These are phyloP conservation scores for Microbotryum silenes-acaulis DNA, from an alignment of 1,284 basidiomycete species.

Conservation along the genomic window DNA sequence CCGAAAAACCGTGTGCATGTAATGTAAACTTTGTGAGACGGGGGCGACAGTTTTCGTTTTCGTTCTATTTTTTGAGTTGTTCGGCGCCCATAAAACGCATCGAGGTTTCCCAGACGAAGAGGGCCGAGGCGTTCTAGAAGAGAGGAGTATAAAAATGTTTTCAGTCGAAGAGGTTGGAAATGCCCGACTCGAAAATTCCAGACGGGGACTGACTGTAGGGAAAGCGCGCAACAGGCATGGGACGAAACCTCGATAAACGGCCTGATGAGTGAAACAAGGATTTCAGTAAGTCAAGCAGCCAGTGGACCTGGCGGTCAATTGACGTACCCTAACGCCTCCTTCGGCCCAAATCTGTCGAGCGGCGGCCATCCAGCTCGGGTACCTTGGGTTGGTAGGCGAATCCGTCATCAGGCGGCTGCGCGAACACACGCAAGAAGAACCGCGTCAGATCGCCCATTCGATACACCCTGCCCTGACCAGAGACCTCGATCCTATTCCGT, in stretches of 20 bases:
- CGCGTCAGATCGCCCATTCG: too few relatives aligned
- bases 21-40: too few relatives aligned
- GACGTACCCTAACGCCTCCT: constrained; percentile 44
- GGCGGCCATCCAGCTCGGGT: constrained; percentile 48
- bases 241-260: constrained; percentile 50
- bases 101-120: constrained; percentile 62
- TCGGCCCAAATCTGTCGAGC: constrained; percentile 49
- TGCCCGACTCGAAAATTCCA: background rate
- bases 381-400: constrained; percentile 50
- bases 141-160: too few relatives aligned
- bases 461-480: too few relatives aligned
- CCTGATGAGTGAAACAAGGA: constrained; percentile 34
- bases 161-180: background rate
- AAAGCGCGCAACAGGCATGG: constrained; percentile 60
- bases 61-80: constrained; percentile 40
- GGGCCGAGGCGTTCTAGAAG: constrained; percentile 54
- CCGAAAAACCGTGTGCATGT: too few relatives aligned
- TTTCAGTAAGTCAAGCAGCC: background rate
- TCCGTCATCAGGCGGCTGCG: constrained; percentile 42
- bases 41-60: background rate
- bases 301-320: background rate
- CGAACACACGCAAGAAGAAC: too few relatives aligned
- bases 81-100: constrained; percentile 57
- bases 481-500: too few relatives aligned
- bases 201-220: constrained; percentile 44